Conservation (phyloP, 805 yeast species). For the Wickerhamomyces canadensis region DNA sequence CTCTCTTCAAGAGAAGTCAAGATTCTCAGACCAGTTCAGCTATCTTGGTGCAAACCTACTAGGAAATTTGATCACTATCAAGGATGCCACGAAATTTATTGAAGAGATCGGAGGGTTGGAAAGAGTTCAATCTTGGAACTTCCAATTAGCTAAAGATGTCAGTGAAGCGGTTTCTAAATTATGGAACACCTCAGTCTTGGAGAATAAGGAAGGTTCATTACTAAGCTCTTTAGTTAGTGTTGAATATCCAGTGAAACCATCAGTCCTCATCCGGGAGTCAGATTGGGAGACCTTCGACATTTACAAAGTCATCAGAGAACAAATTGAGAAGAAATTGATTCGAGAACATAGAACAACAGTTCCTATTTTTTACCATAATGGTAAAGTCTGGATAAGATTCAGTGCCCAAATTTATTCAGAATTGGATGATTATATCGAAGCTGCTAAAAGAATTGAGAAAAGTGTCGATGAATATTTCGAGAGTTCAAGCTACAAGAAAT, state of each 20-base stretch:
- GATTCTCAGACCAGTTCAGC: slow-evolving; percentile 37
- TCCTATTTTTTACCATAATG: slow-evolving; percentile 40
- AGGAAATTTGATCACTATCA: slow-evolving; percentile 36
- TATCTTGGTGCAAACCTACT: slow-evolving; percentile 46
- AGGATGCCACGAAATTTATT: slow-evolving; percentile 50
- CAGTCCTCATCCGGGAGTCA: slow-evolving; percentile 11
- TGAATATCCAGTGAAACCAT: slow-evolving; percentile 29
- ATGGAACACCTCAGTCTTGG: slow-evolving; percentile 36
- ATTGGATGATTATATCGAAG: slow-evolving; percentile 44
- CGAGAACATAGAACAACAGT: slow-evolving; percentile 39
- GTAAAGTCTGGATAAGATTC: slow-evolving; percentile 40
- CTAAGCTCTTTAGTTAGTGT: slow-evolving; percentile 41
- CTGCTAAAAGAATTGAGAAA: slow-evolving; percentile 34
- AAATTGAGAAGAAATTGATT: slow-evolving; percentile 20
- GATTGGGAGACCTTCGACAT: slow-evolving; percentile 13
- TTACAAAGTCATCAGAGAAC: slow-evolving; percentile 12
- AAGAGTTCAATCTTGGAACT: slow-evolving; percentile 42
- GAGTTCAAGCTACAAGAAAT: slow-evolving; percentile 3
- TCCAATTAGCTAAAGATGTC: slow-evolving; percentile 38
- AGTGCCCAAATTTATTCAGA: slow-evolving; percentile 60
- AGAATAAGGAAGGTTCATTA: slow-evolving; percentile 29
- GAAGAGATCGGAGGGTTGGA: slow-evolving; percentile 51
- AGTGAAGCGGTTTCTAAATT: slow-evolving; percentile 32
- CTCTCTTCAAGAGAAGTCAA: slow-evolving; percentile 2
- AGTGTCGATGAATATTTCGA: slow-evolving; percentile 23